Conservation (phyloP, 192 early-diverging fungal species). For the Spizellomyces punctatus region DNA sequence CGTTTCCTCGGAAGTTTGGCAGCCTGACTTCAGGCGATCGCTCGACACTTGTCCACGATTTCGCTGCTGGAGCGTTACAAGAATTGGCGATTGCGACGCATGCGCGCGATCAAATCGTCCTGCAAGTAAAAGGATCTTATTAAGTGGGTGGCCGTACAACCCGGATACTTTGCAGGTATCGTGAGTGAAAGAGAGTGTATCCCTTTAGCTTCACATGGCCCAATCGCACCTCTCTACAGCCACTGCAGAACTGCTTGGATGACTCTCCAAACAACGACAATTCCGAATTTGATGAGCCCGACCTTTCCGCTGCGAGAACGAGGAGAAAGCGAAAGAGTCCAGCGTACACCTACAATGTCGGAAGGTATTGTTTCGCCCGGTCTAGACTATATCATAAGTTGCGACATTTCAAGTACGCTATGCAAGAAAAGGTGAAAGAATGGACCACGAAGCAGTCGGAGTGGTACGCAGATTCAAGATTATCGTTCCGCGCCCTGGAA, state of each 20-base stretch:
- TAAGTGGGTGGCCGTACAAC: slow-evolving; percentile 5
- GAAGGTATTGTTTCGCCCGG: neutral
- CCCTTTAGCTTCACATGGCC: no score
- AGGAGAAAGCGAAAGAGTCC: no score
- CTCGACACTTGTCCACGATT: neutral
- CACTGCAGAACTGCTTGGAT: no score
- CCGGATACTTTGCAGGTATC: neutral
- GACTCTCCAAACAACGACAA: no score
- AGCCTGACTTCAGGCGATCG: neutral
- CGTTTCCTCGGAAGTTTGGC: neutral
- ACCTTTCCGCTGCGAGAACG: no score
- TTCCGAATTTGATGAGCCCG: no score
- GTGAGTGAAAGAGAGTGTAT: neutral
- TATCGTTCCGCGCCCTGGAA: no score
- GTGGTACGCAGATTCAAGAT: no score
- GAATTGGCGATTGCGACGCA: neutral
- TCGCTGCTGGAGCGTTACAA: neutral
- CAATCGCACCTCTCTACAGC: no score
- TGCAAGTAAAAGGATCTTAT: neutral
- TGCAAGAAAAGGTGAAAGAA: no score
- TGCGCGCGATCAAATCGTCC: neutral
- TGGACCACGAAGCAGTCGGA: no score
- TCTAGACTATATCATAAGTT: neutral
- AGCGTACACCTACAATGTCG: neutral
- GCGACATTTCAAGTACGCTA: neutral